phyloP scores from a whole-genome alignment of 1,284 basidiomycete species.

The Sanghuangporus sanghuang region DNA sequence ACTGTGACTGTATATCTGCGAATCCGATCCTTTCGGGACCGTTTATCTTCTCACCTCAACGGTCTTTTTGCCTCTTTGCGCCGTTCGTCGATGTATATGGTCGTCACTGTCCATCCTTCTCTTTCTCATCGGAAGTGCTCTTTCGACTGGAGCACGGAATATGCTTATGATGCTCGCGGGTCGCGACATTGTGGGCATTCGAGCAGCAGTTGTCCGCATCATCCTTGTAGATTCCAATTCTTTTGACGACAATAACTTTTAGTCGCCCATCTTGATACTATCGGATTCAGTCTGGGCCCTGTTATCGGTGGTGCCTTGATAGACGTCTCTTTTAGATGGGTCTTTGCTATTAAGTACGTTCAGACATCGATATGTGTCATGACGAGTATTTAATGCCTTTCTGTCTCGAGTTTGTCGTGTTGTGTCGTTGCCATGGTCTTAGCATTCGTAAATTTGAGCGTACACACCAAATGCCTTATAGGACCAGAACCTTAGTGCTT shows the following conservation, averaged over 20 bases:
- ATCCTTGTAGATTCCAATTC: conserved; percentile 40
- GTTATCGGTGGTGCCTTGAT: conserved; percentile 41
- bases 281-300: conserved; percentile 42
- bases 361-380: background rate
- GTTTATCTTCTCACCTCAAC: conserved; percentile 39
- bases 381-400: background rate
- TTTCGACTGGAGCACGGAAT: conserved; percentile 39
- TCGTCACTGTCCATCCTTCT: conserved; percentile 38
- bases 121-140: conserved; percentile 41
- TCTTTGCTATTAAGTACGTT: conserved; percentile 49
- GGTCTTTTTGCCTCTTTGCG: conserved; percentile 48
- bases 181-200: conserved; percentile 40
- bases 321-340: conserved; percentile 41
- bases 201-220: conserved; percentile 43
- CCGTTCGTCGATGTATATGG: conserved; percentile 44
- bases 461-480: conserved; percentile 25
- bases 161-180: conserved; percentile 42
- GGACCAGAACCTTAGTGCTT: conserved; percentile 5
- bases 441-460: conserved; percentile 37
- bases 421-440: conserved; percentile 32
- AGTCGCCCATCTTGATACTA: conserved; percentile 33
- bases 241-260: conserved; percentile 38
- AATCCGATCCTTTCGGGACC: conserved; percentile 29
- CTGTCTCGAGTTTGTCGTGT: conserved; percentile 26
- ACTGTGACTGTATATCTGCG: background rate